phyloP scores from a whole-genome alignment of 768 basidiomycete species.

The Sistotremastrum niveocremeum region DNA sequence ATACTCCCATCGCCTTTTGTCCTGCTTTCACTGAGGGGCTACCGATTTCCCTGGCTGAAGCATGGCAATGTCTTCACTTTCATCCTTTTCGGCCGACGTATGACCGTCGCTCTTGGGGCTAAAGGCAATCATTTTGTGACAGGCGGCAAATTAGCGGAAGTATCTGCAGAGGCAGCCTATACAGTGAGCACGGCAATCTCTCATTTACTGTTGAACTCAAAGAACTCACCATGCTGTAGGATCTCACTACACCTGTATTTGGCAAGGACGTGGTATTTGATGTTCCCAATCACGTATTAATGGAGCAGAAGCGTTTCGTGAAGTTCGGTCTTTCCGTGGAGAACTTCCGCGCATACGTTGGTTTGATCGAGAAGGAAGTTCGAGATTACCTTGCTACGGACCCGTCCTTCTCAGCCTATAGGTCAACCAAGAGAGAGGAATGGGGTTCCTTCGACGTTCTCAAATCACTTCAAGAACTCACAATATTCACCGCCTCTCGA shows the following conservation, averaged over 20 bases:
- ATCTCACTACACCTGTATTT: conserved; percentile 87
- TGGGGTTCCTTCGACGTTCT: no score
- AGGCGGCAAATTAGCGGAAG: conserved; percentile 82
- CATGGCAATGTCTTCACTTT: conserved; percentile 96
- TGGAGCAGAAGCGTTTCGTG: conserved; percentile 99
- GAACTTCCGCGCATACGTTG: conserved; percentile 72
- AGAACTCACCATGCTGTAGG: conserved; percentile 30
- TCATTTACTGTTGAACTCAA: neutral
- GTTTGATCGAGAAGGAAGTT: conserved; percentile 30
- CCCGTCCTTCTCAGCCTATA: no score
- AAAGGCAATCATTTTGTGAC: conserved; percentile 91
- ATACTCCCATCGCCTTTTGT: conserved; percentile 5
- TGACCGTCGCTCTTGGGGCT: conserved; percentile 83
- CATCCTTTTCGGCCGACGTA: conserved; percentile 72
- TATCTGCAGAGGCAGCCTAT: conserved; percentile 96
- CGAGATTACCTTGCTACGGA: conserved; percentile 5
- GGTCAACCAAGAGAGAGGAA: no score
- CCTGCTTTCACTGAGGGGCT: neutral
- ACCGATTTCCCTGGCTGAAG: conserved; percentile 25
- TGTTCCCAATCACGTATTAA: conserved; percentile 87
- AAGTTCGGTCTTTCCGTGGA: conserved; percentile 91
- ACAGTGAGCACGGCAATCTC: conserved; percentile 32
- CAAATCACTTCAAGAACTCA: conserved; percentile 19
- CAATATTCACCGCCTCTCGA: conserved; percentile 33
- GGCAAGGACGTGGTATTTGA: conserved; percentile 98